Base-by-base conservation (phyloP, 352 stramenopile genomes). In the Phytophthora crassamura region DNA sequence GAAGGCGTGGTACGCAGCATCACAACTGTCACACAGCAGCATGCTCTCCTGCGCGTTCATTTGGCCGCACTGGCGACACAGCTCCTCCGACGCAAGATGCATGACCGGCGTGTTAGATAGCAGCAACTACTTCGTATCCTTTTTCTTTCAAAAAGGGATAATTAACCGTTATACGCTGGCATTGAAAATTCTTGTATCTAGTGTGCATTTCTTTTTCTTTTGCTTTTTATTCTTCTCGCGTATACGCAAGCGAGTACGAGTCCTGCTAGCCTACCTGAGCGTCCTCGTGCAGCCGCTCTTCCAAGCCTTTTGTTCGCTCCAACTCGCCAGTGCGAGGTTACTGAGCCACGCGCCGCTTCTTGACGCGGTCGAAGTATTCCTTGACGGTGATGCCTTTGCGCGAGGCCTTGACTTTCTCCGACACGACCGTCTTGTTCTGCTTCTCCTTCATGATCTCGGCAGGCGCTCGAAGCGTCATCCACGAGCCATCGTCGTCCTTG, bases 361-460 rank as follows among this genome's bases (percentile, higher is more conserved):
- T 93, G 42, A 95, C 85, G 49, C 87, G 87, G 59, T 93, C 84
- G 50, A 95, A 91, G 70, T 95, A 95, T 50, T 95, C 87, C 59
- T 95, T 91, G 30, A 95, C 82, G 36, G 87, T 86, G 43, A 95
- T 90, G 22, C 87, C 87, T 56, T 88, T 89, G 56, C 87, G 84
- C 8, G 72, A 72, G 12, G 80, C 77, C 67, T 95, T 95, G 15
- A 84, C 77, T 39, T 89, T 82, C 3, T 82, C 73, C 10, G 85
- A 82, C 4, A 95, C 82, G 7, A 80, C 59, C 0, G 78, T 74
- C 51, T 91, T 91, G 51, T 66, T 77, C 57, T 89, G 73, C 69
- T 88, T 91, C 49, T 93, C 72, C 65, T 85, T 76, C 42, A 94
- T 82, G 55, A 95, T 94, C 72, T 95, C 84, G 36, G 73, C 88